These are phyloP conservation scores for Dioscorea cayenensis DNA, from an alignment of 116 monocot genomes.

Conservation along the genomic window DNA sequence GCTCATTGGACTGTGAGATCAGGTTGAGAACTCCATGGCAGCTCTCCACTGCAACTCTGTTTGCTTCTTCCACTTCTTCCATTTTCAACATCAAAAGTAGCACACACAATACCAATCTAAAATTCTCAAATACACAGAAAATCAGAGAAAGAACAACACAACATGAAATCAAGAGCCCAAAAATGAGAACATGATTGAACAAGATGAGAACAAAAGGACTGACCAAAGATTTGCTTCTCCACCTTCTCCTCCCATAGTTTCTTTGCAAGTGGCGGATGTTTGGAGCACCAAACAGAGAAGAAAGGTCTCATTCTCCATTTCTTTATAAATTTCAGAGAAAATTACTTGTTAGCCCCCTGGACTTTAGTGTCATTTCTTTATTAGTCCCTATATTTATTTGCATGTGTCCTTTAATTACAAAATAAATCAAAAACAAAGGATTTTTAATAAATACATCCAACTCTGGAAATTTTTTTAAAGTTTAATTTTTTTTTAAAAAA, in stretches of 20 bases:
- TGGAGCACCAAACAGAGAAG: background rate
- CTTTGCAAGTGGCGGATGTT: background rate
- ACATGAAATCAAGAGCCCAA: too few species aligned
- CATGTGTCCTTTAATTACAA: too few species aligned
- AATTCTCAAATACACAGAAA: background rate
- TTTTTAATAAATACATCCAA: too few species aligned
- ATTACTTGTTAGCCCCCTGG: too few species aligned
- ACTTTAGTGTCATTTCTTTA: too few species aligned
- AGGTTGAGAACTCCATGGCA: conserved; percentile 59
- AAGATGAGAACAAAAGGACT: background rate
- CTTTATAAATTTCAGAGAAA: background rate
- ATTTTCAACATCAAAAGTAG: conserved; percentile 13
- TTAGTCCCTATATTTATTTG: too few species aligned
- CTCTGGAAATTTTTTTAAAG: too few species aligned
- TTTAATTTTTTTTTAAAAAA: too few species aligned
- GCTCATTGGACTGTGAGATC: conserved; percentile 42
- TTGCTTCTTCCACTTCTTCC: conserved; percentile 81
- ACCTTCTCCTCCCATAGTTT: background rate
- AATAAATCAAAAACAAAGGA: too few species aligned
- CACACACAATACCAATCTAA: background rate
- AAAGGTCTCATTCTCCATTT: background rate
- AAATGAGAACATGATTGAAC: too few species aligned
- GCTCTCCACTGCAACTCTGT: conserved; percentile 63
- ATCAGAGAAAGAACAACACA: background rate
- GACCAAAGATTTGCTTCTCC: background rate